Percentiles rank a stretch among this genome's conserved stretches.
These are phyloP conservation scores for Pharnaceum exiguum DNA, from an alignment of 148 eudicot species.

Conservation along the genomic window DNA sequence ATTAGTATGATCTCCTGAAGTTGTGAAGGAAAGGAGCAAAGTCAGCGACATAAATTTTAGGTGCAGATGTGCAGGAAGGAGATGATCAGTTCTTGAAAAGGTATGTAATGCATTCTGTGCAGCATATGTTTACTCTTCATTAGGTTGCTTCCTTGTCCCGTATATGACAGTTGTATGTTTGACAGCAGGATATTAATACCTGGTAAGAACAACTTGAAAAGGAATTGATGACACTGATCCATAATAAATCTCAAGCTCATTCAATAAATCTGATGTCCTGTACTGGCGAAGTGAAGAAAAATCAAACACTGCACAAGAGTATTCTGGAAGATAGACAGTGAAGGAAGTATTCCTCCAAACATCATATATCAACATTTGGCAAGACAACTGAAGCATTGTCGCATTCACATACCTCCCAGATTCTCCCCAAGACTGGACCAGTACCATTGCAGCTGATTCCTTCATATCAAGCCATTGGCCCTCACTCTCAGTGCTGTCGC, in stretches of 20 bases:
- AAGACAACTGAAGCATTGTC: slow-evolving; percentile 4
- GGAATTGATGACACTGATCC: slow-evolving; percentile 65
- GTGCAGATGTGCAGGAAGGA: neutral
- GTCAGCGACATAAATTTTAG: neutral
- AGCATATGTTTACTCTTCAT: neutral
- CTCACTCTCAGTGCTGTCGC: slow-evolving; percentile 14
- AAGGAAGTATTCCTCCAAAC: neutral
- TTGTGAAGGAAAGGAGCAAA: neutral
- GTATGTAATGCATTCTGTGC: neutral
- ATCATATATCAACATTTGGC: neutral
- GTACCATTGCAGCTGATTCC: slow-evolving; percentile 81
- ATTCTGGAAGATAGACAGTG: neutral
- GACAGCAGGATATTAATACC: slow-evolving; percentile 37
- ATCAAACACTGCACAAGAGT: neutral
- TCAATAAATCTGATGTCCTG: slow-evolving; percentile 63
- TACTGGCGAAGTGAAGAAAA: neutral
- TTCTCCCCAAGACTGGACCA: slow-evolving; percentile 66
- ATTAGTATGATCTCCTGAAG: neutral
- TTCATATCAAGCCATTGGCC: slow-evolving; percentile 45
- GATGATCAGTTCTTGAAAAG: no score
- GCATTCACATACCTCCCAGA: slow-evolving; percentile 37
- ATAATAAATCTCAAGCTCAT: slow-evolving; percentile 47
- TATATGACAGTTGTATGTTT: neutral
- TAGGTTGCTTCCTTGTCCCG: neutral
- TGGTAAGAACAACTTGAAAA: slow-evolving; percentile 67